Base-by-base conservation (phyloP, 2,329 filamentous ascomycete genomes). In the Pseudogymnoascus verrucosus region DNA sequence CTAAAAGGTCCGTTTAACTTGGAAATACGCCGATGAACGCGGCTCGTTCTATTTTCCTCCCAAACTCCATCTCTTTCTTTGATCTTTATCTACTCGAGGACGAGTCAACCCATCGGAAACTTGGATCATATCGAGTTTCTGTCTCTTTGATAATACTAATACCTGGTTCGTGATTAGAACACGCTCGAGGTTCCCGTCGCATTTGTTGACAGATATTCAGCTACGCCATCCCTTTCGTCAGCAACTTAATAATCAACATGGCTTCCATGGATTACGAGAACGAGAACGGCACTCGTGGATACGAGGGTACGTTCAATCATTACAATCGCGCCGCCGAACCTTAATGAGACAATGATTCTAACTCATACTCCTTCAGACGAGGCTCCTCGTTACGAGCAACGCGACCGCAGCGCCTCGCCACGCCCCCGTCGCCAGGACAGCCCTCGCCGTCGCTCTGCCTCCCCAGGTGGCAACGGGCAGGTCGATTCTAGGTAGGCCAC, bases 221-320 rank as follows among this genome's bases (percentile, higher is more conserved):
- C n/a, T 57, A 34, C 47, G n/a, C 26, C 47, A 57, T 57, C 47
- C 26, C 47, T 51, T 63, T 63, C 23, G 39, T 61, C 62, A 65
- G 65, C 63, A 67, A 67, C 44, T 57, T 66, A 63, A 51, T 68
- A 54, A 57, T 57, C 68, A 71, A 61, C 63, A 74, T 74, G 72
- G 86, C 84, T 67, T 82, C 84, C 68, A 89, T 89, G 86, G 86
- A 89, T 73, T 89, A 89, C 75, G 86, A 89, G 75, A 84, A 83
- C 73, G 83, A 85, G 68, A 87, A 85, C 71, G 84, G 84, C 72
- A 83, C 87, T 75, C 84, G 73, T 63, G 26, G 83, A 67, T 88
- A 86, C 69, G 85, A 88, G 72, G 86, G 86, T 88, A 78, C 70
- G 79, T 71, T 47, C 63, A 39, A 4, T 26, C 23, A 28, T 63